Evolutionary conservation across 2,329 filamentous ascomycete species (phyloP), one percentile per base, ranked within the genome.

Genomic region (Xylariaceae sp.): DNA sequence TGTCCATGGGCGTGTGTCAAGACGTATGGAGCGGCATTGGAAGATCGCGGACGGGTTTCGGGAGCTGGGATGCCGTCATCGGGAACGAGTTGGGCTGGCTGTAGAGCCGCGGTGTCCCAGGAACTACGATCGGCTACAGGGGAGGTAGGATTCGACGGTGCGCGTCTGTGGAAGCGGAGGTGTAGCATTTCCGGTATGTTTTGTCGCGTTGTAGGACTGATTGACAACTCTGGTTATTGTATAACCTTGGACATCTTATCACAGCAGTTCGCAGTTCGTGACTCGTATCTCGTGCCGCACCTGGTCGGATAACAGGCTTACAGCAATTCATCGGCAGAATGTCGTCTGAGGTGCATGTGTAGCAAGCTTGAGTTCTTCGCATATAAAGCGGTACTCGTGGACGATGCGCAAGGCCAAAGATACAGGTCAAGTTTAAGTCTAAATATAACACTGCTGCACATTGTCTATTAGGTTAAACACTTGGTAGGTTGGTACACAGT

Each of bases 131-230:
- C 73, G 37, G 68, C 64, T 17, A 66, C 55, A 4, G 75, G 73
- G 23, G 74, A 76, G 16, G 69, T 65, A 44, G 74, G 74, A 61
- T 70, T 74, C 39, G 74, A 77, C 50, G 68, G 67, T 33, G 66
- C 73, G 53, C 74, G 71, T 51, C 74, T 71, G 52, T 78, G 74
- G 60, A 78, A 77, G 53, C 74, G 73, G 33, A 78, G 65, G 59
- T 70, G 73, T 37, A 74, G 63, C 71, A 74, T 74, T 47, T 49
- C 49, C 50, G 40, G 13, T 11, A 24, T 24, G 7, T 11, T 24
- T n/a, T n/a, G n/a, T n/a, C n/a, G n/a, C n/a, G n/a, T n/a, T n/a
- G n/a, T n/a, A n/a, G n/a, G n/a, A n/a, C n/a, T n/a, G n/a, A n/a
- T n/a, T n/a, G n/a, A n/a, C n/a, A n/a, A n/a, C n/a, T n/a, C n/a